phyloP scores from a whole-genome alignment of 2,329 filamentous ascomycete species.

The Monilinia vaccinii-corymbosi region DNA sequence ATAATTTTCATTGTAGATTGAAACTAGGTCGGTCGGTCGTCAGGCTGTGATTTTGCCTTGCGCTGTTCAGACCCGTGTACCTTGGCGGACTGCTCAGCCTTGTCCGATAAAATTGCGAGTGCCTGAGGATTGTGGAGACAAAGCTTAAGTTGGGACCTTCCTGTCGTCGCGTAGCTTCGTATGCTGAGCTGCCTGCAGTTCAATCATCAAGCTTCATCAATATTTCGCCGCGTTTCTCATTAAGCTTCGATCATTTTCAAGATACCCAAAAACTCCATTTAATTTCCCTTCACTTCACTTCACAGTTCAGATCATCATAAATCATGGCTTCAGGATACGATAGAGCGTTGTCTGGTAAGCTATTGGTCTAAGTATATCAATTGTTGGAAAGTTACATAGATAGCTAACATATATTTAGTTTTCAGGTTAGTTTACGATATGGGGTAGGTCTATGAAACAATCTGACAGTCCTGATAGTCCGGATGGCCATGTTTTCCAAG shows the following conservation, averaged over 20 bases:
- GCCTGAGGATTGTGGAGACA: slow-evolving; percentile 4
- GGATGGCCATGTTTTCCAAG: slow-evolving; percentile 98
- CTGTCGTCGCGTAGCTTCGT: slow-evolving; percentile 19
- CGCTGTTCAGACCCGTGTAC: not conserved
- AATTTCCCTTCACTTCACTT: not conserved
- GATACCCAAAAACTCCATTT: slow-evolving; percentile 13
- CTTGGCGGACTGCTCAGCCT: slow-evolving; percentile 5
- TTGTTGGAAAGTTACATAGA: slow-evolving; percentile 34
- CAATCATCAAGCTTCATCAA: slow-evolving; percentile 14
- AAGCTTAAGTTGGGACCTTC: slow-evolving; percentile 5
- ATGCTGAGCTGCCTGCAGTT: slow-evolving; percentile 24
- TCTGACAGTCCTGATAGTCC: slow-evolving; percentile 59
- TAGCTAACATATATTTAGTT: slow-evolving; percentile 44
- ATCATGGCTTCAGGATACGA: slow-evolving; percentile 94
- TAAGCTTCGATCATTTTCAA: slow-evolving; percentile 11
- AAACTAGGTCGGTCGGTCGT: no score
- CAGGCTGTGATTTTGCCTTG: not conserved
- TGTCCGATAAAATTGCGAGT: not conserved
- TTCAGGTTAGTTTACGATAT: slow-evolving; percentile 58
- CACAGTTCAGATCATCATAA: slow-evolving; percentile 13
- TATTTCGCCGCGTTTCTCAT: slow-evolving; percentile 9
- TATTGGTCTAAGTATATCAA: slow-evolving; percentile 20
- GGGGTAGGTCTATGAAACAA: slow-evolving; percentile 1
- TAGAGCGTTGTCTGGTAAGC: slow-evolving; percentile 93
- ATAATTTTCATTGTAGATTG: not conserved